These are phyloP conservation scores for Stephania cephalantha DNA, from an alignment of 164 flowering plant species.

Conservation along the genomic window DNA sequence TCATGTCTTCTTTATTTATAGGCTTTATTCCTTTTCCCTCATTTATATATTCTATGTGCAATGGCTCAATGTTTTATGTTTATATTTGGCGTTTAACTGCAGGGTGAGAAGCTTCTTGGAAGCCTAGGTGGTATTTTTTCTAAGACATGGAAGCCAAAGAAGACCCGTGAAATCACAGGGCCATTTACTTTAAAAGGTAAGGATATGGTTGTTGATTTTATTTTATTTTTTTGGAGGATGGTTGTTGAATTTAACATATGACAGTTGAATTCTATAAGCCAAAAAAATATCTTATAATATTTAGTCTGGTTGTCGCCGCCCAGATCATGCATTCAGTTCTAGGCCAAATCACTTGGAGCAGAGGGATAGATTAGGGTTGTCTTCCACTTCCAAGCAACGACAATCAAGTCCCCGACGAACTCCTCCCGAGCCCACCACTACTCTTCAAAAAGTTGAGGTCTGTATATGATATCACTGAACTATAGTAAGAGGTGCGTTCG, in stretches of 20 bases:
- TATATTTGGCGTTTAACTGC: conserved; percentile 11
- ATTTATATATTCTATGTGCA: not conserved
- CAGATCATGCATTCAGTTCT: conserved; percentile 48
- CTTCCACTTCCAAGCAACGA: conserved; percentile 28
- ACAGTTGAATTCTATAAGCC: not conserved
- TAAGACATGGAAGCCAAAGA: conserved; percentile 92
- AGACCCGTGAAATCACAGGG: conserved; percentile 56
- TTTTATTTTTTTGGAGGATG: too few relatives aligned
- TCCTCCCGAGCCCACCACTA: conserved; percentile 44
- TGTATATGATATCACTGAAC: conserved; percentile 9
- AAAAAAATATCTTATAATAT: not conserved
- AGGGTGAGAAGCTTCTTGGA: conserved; percentile 54
- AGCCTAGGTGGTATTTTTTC: conserved; percentile 93
- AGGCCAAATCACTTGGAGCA: conserved; percentile 38
- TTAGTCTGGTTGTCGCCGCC: conserved; percentile 8
- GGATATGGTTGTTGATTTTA: too few relatives aligned
- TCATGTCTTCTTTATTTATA: too few relatives aligned
- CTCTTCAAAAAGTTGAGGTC: conserved; percentile 80
- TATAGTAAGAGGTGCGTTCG: not conserved
- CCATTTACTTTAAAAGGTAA: conserved; percentile 53
- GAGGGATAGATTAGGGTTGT: conserved; percentile 63
- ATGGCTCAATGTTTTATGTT: not conserved
- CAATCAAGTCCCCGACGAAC: conserved; percentile 29
- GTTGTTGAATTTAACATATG: not conserved
- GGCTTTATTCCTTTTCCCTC: too few relatives aligned